Evolutionary conservation across 1,139 yeast genomes (phyloP).

Genomic region (Lodderomyces elongisporus): DNA sequence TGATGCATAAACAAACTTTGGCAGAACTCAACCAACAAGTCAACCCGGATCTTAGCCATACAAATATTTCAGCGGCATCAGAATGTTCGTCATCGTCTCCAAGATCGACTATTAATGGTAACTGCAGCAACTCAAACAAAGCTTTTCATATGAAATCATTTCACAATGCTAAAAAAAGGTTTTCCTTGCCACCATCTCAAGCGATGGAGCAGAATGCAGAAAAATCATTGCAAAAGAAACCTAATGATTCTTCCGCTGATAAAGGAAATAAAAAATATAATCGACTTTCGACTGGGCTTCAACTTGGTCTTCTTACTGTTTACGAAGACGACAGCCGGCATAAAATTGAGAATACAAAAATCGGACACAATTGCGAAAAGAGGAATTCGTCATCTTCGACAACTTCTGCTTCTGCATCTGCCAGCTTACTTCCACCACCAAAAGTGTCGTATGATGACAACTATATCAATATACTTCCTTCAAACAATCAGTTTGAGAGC

Average conservation of each 20-base stretch:
- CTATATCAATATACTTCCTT: slow-evolving; percentile 20
- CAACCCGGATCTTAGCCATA: slow-evolving; percentile 8
- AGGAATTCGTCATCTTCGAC: slow-evolving; percentile 3
- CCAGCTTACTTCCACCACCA: slow-evolving; percentile 2
- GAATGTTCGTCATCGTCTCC: slow-evolving; percentile 14
- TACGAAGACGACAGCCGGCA: slow-evolving; percentile 26
- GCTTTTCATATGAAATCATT: slow-evolving; percentile 33
- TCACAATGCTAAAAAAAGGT: slow-evolving; percentile 29
- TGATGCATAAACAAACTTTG: slow-evolving; percentile 27
- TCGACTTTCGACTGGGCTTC: slow-evolving; percentile 36
- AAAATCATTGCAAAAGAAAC: not conserved
- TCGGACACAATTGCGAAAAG: not conserved
- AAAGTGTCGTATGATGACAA: slow-evolving; percentile 25
- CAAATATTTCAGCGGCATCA: slow-evolving; percentile 12
- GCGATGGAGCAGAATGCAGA: not conserved
- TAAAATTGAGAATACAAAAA: not conserved
- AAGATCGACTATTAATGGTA: slow-evolving; percentile 6
- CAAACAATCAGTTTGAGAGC: slow-evolving; percentile 19
- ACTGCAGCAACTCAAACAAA: not conserved
- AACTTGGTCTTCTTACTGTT: slow-evolving; percentile 38
- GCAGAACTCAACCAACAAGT: slow-evolving; percentile 26
- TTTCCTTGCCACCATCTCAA: slow-evolving; percentile 15
- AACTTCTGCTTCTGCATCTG: not conserved
- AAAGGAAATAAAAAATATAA: slow-evolving; percentile 21
- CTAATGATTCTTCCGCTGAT: not conserved